phyloP scores from a whole-genome alignment of 257 asterid genomes.

The Solanum okadae region DNA sequence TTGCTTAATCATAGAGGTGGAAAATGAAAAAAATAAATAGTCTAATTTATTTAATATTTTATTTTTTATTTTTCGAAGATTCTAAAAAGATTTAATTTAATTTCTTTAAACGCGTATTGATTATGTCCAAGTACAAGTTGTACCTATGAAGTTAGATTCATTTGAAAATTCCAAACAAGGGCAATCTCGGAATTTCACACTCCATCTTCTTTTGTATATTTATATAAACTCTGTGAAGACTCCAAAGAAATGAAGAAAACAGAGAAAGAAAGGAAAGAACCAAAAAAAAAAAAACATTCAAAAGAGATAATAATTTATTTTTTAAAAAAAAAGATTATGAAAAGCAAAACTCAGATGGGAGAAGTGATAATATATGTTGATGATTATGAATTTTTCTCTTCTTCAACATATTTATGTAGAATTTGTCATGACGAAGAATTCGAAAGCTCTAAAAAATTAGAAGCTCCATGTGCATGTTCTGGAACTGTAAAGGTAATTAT shows the following conservation, averaged over 20 bases:
- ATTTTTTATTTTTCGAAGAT: neutral
- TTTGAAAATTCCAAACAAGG: constrained; percentile 13
- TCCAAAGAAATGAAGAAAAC: neutral
- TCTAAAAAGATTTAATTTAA: neutral
- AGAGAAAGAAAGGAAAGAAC: constrained; percentile 1
- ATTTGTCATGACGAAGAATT: constrained; percentile 82
- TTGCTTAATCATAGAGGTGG: neutral
- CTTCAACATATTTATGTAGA: constrained; percentile 40
- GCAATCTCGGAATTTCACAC: constrained; percentile 19
- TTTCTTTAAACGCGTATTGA: constrained; percentile 7
- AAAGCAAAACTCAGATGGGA: constrained; percentile 25
- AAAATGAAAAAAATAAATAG: neutral
- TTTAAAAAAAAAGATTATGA: neutral
- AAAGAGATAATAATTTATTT: neutral
- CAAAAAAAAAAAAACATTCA: neutral
- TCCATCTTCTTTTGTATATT: constrained; percentile 5
- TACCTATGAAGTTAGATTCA: neutral
- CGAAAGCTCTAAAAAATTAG: constrained; percentile 46
- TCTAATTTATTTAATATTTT: neutral
- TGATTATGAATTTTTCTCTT: constrained; percentile 22
- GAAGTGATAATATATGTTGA: constrained; percentile 45
- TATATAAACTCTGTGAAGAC: constrained; percentile 2
- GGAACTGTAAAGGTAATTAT: constrained; percentile 69
- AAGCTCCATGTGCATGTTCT: constrained; percentile 85
- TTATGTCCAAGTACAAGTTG: neutral